Evolutionary conservation across 2,329 filamentous ascomycete species (phyloP), one percentile per base, ranked within the genome.

Genomic region (Sarocladiaceae sp.): DNA sequence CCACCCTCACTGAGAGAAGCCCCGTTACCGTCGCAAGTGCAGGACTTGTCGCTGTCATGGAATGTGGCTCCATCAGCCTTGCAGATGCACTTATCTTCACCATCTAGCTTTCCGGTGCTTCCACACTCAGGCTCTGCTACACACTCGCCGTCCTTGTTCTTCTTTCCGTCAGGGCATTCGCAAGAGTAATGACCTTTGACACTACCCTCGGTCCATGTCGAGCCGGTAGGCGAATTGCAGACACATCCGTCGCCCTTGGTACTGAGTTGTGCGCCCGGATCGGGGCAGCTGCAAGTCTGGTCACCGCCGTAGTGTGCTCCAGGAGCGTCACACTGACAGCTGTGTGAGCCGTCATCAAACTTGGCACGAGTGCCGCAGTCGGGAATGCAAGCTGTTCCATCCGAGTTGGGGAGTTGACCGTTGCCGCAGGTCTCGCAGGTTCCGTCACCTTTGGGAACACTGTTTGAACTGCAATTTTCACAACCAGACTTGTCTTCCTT

Each of bases 261-360:
- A 23, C 23, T 33, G 4, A 48, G 44, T 4, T n/a, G 18, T 13
- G 44, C 44, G 35, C 44, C 28, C 7, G 31, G 26, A 17, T 20
- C 25, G 10, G 44, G 44, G 22, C 44, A 48, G 44, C 44, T 48
- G 44, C 44, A 48, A 33, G 44, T 48, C 26, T 48, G 44, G 44
- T 48, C 44, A 15, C 44, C 44, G 18, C 17, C 12, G 18, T 48
- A 48, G 7, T 48, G n/a, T 4, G 44, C 44, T 15, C 44, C 44
- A 33, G 44, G 44, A 23, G 44, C 44, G 26, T 48, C 44, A 23
- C 44, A 48, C 22, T 23, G 12, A 28, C 44, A 48, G 5, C 7
- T 28, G 4, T 17, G 4, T 7, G 12, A 17, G n/a, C 12, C 13
- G 12, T 4, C 5, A 33, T 48, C 44, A 17, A 23, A 35, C 44